These are phyloP conservation scores for Hymenochaete sp. DNA, from an alignment of 1,284 basidiomycete genomes.

Conservation along the genomic window DNA sequence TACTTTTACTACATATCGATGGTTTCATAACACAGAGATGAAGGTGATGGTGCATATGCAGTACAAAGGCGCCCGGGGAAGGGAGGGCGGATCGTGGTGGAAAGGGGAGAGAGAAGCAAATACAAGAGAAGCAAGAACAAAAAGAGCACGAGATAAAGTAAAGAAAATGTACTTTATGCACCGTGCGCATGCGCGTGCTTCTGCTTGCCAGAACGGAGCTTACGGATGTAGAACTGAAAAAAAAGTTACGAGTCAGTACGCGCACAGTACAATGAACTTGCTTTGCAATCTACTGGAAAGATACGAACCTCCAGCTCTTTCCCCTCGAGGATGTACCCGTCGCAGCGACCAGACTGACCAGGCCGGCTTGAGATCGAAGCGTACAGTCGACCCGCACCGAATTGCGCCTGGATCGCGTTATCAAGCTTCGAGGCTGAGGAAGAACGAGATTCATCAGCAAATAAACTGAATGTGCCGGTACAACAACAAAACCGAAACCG, in stretches of 20 bases:
- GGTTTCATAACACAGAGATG: too few relatives aligned
- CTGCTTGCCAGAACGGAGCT: constrained; percentile 86
- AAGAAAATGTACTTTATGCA: constrained; percentile 26
- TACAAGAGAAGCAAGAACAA: not conserved
- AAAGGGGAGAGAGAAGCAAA: not conserved
- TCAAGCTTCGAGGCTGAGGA: constrained; percentile 79
- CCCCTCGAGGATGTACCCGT: constrained; percentile 94
- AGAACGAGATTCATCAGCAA: not conserved
- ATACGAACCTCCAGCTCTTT: constrained; percentile 85
- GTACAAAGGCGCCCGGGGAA: too few relatives aligned
- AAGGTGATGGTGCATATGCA: too few relatives aligned
- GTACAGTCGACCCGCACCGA: constrained; percentile 83
- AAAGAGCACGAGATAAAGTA: not conserved
- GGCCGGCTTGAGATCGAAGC: constrained; percentile 87
- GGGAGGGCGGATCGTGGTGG: not conserved
- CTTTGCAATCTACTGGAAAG: too few relatives aligned
- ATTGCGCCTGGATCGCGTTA: constrained; percentile 76
- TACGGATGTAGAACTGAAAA: constrained; percentile 83
- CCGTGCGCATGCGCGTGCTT: constrained; percentile 81
- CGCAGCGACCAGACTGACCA: constrained; percentile 88
- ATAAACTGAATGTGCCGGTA: constrained; percentile 8
- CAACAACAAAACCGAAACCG: constrained; percentile 18
- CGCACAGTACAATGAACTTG: constrained; percentile 21
- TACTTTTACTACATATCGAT: too few relatives aligned
- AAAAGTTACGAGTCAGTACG: constrained; percentile 15